Evolutionary conservation across 2,329 filamentous ascomycete genomes (phyloP), one percentile per base, ranked within the genome.

Genomic region (Colletotrichum gloeosporioides): DNA sequence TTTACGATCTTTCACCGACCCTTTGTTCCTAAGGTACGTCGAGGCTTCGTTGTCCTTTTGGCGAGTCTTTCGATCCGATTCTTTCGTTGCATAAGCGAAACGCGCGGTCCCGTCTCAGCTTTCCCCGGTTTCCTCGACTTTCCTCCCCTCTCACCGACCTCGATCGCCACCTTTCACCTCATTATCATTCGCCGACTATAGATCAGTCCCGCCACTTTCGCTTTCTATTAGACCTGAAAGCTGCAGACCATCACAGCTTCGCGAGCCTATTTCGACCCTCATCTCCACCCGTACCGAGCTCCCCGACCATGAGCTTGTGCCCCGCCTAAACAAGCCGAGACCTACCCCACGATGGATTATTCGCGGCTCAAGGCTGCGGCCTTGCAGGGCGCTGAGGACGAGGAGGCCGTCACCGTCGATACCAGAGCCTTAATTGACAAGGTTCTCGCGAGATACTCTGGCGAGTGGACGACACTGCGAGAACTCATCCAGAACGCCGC

Each of bases 401-500:
- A 99, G 85, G 97, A 99, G 85, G 97, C 97, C 57, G 97, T 99
- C 73, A 99, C 97, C 1, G 97, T 99, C 82, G 98, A 99, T 83
- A 99, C 97, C 65, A 91, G 98, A 82, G 97, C 97, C 59, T 86
- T 99, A 80, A 99, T 99, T 83, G 98, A 99, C 87, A 99, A 99
- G 86, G 96, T 99, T 13, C 91, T 99, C 66, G 97, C 97, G 12
- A 91, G 97, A 82, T 99, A 99, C 84, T 98, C 96, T 4, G 96
- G 97, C 80, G 98, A 99, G 88, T 98, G 96, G 93, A 96, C 92
- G 8, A 94, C 91, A 10, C 87, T 99, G 22, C 92, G 97, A 88
- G 97, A 99, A 84, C 92, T 99, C 77, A 96, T 99, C 61, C 97
- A 99, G 83, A 99, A 99, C 83, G 97, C 97, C n/a, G 96, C 97